A percentile compares a stretch with the other conserved stretches of the same genome.
Evolutionary conservation across 306 rosid species (phyloP).

Genomic region (Cicer yamashitae): DNA sequence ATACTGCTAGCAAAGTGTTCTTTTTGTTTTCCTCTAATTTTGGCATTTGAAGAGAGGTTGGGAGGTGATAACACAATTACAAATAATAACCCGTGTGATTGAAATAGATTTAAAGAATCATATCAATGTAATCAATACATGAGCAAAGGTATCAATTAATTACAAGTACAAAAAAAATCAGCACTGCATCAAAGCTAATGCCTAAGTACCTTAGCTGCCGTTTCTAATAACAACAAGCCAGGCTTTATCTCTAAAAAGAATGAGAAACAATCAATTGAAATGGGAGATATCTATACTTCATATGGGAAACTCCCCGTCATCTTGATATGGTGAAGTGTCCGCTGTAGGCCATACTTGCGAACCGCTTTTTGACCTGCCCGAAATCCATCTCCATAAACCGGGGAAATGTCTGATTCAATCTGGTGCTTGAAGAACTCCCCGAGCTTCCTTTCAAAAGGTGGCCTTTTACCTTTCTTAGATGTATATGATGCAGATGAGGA

Average conservation of each 20-base stretch:
- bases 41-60: background rate
- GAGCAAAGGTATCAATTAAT: conserved; percentile 38
- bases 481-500: conserved; percentile 58
- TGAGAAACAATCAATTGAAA: conserved; percentile 40
- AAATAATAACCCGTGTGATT: conserved; percentile 14
- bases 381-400: conserved; percentile 91
- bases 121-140: conserved; percentile 45
- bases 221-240: conserved; percentile 67
- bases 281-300: conserved; percentile 50
- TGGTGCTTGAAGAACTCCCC: conserved; percentile 96
- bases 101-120: conserved; percentile 28
- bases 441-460: conserved; percentile 80
- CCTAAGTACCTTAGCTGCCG: conserved; percentile 56
- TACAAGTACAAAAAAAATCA: conserved; percentile 51
- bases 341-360: conserved; percentile 74
- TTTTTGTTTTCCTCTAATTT: background rate
- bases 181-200: conserved; percentile 46
- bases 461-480: conserved; percentile 57
- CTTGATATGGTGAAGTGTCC: conserved; percentile 85
- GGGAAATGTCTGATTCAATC: conserved; percentile 94
- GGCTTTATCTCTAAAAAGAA: conserved; percentile 52
- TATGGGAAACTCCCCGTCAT: conserved; percentile 84
- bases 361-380: conserved; percentile 93
- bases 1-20: background rate
- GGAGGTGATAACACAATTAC: conserved; percentile 2